Evolutionary conservation across 352 stramenopile species (phyloP), one percentile per base, ranked within the genome.

Genomic region (Pythium angustatum): DNA sequence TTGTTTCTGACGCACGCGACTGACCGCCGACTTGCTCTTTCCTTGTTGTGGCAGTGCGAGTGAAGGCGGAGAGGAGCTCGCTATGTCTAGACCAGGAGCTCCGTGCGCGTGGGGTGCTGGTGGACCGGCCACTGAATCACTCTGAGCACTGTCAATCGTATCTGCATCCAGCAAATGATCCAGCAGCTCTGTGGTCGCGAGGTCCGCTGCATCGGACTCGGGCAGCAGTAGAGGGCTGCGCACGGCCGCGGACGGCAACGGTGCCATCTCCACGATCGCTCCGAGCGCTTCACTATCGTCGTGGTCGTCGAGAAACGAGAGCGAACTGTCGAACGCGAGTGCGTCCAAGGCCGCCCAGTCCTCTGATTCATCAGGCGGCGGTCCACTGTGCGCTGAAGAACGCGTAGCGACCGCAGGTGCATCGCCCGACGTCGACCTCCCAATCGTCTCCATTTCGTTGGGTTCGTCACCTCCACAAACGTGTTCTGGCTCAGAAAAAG

Each of bases 1-100:
- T 31, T 78, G 49, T 36, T 78, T 80, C 31, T 69, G 68, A 6
- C 30, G 27, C 2, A 27, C 30, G 12, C 49, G 49, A n/a, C 30
- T 43, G 15, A 17, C 5, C 12, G 14, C 26, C 15, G 48, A 54
- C 17, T 36, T 54, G 28, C 1, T 1, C 28, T 40, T 36, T 24
- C 11, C 11, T 15, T 10, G 36, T 3, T 43, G 7, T 19, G 36
- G 36, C 33, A 38, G 7, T 14, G 33, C 8, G 33, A 38, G 33
- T 38, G 8, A 38, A 7, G n/a, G n/a, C n/a, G n/a, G n/a, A n/a
- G n/a, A n/a, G n/a, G n/a, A n/a, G n/a, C n/a, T n/a, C n/a, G n/a
- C n/a, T n/a, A n/a, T n/a, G n/a, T n/a, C n/a, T n/a, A n/a, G n/a
- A n/a, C n/a, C n/a, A n/a, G n/a, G n/a, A n/a, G n/a, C n/a, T n/a